phyloP scores from a whole-genome alignment of 2,329 filamentous ascomycete genomes.

The Fusarium oxysporum region DNA sequence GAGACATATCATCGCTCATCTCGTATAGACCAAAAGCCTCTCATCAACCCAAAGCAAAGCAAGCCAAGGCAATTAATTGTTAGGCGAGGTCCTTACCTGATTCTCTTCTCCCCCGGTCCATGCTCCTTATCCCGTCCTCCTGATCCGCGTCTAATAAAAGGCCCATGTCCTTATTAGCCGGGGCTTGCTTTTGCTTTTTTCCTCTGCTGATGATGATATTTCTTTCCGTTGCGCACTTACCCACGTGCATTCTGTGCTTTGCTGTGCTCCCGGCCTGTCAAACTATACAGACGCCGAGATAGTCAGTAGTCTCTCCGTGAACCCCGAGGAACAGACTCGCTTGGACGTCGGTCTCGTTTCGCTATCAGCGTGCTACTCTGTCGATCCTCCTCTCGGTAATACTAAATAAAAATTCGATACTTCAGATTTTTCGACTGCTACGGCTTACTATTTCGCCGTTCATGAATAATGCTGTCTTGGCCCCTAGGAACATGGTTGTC shows the following conservation, averaged over 20 bases:
- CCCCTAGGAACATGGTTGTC: slow-evolving; percentile 4
- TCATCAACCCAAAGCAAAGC: background rate
- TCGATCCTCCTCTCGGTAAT: slow-evolving; percentile 41
- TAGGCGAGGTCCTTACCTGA: slow-evolving; percentile 1
- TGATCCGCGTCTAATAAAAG: slow-evolving; percentile 40
- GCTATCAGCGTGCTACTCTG: slow-evolving; percentile 19
- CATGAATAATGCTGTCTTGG: slow-evolving; percentile 21
- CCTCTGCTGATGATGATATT: background rate
- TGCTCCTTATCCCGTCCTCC: slow-evolving; percentile 28
- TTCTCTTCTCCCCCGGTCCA: slow-evolving; percentile 10
- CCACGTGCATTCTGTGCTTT: slow-evolving; percentile 17
- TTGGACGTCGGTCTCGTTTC: slow-evolving; percentile 18
- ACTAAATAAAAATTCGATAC: slow-evolving; percentile 21
- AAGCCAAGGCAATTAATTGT: background rate
- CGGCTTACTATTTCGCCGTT: background rate
- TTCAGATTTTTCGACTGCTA: slow-evolving; percentile 6
- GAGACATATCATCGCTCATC: slow-evolving; percentile 18
- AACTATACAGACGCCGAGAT: slow-evolving; percentile 23
- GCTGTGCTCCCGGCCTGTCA: slow-evolving; percentile 23
- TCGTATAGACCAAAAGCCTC: slow-evolving; percentile 23
- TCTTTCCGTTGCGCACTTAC: slow-evolving; percentile 12
- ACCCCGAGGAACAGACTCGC: slow-evolving; percentile 5
- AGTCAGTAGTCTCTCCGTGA: slow-evolving; percentile 8
- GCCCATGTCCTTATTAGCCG: slow-evolving; percentile 22
- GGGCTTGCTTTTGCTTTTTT: background rate